These are phyloP conservation scores for Podospora pseudocomata DNA, from an alignment of 495 filamentous ascomycete genomes.

Conservation along the genomic window DNA sequence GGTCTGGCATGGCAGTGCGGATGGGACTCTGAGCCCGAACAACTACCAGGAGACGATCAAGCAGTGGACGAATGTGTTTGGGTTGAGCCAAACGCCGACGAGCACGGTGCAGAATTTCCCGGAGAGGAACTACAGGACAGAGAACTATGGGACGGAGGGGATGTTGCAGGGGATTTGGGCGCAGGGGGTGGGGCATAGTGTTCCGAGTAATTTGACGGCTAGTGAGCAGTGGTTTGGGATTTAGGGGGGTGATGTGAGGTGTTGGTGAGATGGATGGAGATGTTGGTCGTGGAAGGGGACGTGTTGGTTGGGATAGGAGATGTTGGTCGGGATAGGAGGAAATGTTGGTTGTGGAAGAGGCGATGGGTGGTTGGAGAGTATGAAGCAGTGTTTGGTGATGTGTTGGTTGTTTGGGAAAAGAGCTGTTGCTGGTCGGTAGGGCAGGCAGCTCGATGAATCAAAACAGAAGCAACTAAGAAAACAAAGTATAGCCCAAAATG, in stretches of 20 bases:
- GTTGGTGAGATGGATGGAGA: background rate
- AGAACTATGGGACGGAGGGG: conserved; percentile 32
- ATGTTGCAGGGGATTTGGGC: conserved; percentile 41
- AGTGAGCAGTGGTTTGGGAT: conserved; percentile 39
- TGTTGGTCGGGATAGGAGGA: background rate
- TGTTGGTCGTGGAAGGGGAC: background rate
- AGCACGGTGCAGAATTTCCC: conserved; percentile 34
- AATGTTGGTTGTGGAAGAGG: background rate
- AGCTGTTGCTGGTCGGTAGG: no score
- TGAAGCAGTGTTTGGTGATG: background rate
- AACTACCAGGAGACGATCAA: conserved; percentile 51
- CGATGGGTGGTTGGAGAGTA: no score
- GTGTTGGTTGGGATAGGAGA: background rate
- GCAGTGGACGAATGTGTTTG: conserved; percentile 52
- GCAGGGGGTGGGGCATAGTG: conserved; percentile 38
- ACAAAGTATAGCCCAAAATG: no score
- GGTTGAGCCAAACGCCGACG: conserved; percentile 32
- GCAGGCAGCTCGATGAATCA: no score
- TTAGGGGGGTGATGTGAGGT: conserved; percentile 10
- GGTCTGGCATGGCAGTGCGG: conserved; percentile 49
- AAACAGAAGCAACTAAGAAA: no score
- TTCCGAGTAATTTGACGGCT: conserved; percentile 37
- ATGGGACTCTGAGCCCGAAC: conserved; percentile 43
- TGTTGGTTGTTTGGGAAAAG: no score
- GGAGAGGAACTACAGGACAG: conserved; percentile 37